Base-by-base conservation (phyloP, 441 rosid genomes). In the Jatropha multifida region DNA sequence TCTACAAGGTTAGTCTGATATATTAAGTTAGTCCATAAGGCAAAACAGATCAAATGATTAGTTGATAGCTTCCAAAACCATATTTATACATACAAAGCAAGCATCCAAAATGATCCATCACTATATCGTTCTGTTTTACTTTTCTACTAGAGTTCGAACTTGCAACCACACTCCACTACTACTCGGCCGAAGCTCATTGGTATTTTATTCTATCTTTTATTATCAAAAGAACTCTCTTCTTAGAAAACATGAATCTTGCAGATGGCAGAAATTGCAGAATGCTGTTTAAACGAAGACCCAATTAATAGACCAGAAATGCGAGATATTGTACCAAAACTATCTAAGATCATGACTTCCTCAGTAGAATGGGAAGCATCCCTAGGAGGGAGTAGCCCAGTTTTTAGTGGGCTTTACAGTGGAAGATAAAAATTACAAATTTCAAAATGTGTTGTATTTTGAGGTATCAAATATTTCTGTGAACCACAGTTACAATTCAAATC, bases 321-420 rank as follows among this genome's bases (percentile, higher is more conserved):
- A 70, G 91, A 89, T 56, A 49, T 86, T 9, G 86, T 87, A n/a
- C 81, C 82, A 40, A 63, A 69, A 3, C 69, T 89, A 7, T 81
- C 88, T 6, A 80, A 75, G 42, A 84, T 90, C 44, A 51, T 71
- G 72, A 77, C 74, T 44, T 81, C 90, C 66, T 85, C 93, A 12
- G 76, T 72, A 14, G 95, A 88, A 60, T 86, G 92, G 89, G 95
- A 90, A 77, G 91, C 92, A 9, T 89, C 93, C 4, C 66, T 84
- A 0, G 95, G 89, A 66, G 92, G 88, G 32, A 85, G 74, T 74
- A 83, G 91, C 88, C 85, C 83, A 66, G 86, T 89, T 79, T 90
- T 89, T 68, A 89, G 91, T 41, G 89, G 89, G 20, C 9, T 90
- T 17, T 77, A 79, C 73, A 76, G 59, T 62, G 91, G 93, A 80